Conservation (phyloP, 768 basidiomycete species). For the Boletus subparvulus region DNA sequence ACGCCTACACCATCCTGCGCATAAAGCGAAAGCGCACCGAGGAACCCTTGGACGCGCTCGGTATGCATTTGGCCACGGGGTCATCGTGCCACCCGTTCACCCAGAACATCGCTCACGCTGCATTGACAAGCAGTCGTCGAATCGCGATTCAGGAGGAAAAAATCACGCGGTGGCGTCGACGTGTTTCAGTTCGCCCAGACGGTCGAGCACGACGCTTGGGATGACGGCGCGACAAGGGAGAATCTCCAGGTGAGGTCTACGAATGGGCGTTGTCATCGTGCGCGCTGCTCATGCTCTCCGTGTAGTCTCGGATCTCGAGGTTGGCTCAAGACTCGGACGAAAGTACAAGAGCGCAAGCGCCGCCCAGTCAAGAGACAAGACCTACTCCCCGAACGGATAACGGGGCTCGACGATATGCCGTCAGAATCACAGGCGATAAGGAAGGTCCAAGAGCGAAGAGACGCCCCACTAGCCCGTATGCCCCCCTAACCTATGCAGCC, state of each 20-base stretch:
- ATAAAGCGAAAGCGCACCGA: constrained; percentile 84
- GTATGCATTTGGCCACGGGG: constrained; percentile 39
- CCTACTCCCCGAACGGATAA: constrained; percentile 35
- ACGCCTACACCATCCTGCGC: constrained; percentile 68
- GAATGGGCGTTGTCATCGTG: neutral
- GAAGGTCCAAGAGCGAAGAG: constrained; percentile 11
- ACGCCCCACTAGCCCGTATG: constrained; percentile 47
- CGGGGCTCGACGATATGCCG: constrained; percentile 49
- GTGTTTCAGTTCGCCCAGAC: constrained; percentile 84
- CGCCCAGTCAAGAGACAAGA: constrained; percentile 14
- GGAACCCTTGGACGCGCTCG: constrained; percentile 78
- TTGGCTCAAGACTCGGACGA: constrained; percentile 43
- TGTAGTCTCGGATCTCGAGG: constrained; percentile 57
- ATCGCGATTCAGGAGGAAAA: constrained; percentile 59
- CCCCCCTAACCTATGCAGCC: neutral
- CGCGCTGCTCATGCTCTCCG: neutral
- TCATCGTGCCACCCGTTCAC: neutral
- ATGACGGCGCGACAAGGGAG: constrained; percentile 54
- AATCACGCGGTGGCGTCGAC: constrained; percentile 50
- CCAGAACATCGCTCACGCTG: constrained; percentile 5
- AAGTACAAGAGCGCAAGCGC: constrained; percentile 13
- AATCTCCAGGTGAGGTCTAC: constrained; percentile 56
- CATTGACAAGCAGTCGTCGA: constrained; percentile 52
- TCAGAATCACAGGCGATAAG: constrained; percentile 30
- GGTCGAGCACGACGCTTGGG: constrained; percentile 68